A percentile compares a stretch with the other conserved stretches of the same genome.
These are phyloP conservation scores for Setaria italica DNA, from an alignment of 202 grass and related monocot species.

Conservation along the genomic window DNA sequence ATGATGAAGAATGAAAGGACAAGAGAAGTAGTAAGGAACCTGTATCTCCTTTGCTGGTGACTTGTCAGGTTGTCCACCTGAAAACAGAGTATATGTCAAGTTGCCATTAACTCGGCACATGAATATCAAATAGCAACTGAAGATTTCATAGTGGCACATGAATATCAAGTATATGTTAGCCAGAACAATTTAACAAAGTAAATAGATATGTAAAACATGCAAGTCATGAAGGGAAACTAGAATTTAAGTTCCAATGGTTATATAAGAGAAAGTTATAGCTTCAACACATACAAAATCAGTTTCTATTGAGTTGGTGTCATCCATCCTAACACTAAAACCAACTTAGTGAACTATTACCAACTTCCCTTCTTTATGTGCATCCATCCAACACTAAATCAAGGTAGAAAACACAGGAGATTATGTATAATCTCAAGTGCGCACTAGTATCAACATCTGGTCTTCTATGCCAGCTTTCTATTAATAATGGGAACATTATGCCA, in stretches of 20 bases:
- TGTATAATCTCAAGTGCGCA: neutral
- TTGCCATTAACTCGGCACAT: constrained; percentile 36
- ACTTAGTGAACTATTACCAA: neutral
- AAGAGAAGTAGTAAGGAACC: constrained; percentile 36
- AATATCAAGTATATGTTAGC: neutral
- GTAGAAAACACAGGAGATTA: neutral
- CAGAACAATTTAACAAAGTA: constrained; percentile 10
- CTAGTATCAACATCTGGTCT: neutral
- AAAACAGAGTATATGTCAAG: constrained; percentile 36
- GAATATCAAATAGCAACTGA: constrained; percentile 11
- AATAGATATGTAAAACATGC: constrained; percentile 17
- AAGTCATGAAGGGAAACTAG: constrained; percentile 3
- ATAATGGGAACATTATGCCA: neutral
- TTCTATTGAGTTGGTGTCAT: neutral
- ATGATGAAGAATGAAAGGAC: constrained; percentile 8
- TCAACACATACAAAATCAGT: constrained; percentile 2
- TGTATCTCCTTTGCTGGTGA: constrained; percentile 43
- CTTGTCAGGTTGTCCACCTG: constrained; percentile 41
- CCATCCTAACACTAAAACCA: neutral
- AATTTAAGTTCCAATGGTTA: constrained; percentile 34
- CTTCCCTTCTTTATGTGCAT: neutral
- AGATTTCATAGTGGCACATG: constrained; percentile 6
- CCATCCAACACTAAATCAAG: neutral
- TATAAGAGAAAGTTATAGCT: constrained; percentile 16
- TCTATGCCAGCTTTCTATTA: neutral